Percentiles rank a stretch among this genome's conserved stretches.
Conservation (phyloP, 345 rosid species). For the Acer yangbiense region DNA sequence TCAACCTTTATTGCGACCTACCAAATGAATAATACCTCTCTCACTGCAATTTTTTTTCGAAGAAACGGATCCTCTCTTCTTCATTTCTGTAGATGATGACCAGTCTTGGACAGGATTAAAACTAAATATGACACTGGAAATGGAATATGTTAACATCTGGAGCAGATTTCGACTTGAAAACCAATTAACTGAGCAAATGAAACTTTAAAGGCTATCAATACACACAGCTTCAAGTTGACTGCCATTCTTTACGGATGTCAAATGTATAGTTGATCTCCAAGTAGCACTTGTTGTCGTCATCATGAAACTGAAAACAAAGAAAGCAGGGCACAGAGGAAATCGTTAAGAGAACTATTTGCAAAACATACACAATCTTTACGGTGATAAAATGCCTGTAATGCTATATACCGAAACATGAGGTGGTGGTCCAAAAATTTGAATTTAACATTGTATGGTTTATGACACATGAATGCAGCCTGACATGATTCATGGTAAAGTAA, state of each 20-base stretch:
- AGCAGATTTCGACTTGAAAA: conserved; percentile 26
- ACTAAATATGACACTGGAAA: conserved; percentile 24
- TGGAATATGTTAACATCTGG: conserved; percentile 24
- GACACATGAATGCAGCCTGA: conserved; percentile 8
- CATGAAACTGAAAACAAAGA: conserved; percentile 57
- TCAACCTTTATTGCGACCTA: conserved; percentile 22
- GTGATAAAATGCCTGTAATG: too few relatives aligned
- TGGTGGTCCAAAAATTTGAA: conserved; percentile 17
- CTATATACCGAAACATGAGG: not conserved
- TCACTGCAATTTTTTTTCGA: not conserved
- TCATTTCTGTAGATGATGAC: conserved; percentile 5
- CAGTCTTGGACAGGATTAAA: conserved; percentile 19
- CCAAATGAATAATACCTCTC: conserved; percentile 18
- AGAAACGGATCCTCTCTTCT: conserved; percentile 15
- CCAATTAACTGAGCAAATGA: conserved; percentile 6
- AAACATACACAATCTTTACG: not conserved
- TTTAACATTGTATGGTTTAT: conserved; percentile 5
- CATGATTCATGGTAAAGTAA: conserved; percentile 13
- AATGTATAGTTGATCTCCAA: conserved; percentile 89
- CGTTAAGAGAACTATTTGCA: not conserved
- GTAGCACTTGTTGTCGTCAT: conserved; percentile 85
- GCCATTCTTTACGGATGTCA: conserved; percentile 88
- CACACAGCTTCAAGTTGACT: conserved; percentile 16
- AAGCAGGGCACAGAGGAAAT: conserved; percentile 4
- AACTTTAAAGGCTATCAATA: not conserved